Conservation (phyloP, 78 protist species). For the Andalucia godoyi region DNA sequence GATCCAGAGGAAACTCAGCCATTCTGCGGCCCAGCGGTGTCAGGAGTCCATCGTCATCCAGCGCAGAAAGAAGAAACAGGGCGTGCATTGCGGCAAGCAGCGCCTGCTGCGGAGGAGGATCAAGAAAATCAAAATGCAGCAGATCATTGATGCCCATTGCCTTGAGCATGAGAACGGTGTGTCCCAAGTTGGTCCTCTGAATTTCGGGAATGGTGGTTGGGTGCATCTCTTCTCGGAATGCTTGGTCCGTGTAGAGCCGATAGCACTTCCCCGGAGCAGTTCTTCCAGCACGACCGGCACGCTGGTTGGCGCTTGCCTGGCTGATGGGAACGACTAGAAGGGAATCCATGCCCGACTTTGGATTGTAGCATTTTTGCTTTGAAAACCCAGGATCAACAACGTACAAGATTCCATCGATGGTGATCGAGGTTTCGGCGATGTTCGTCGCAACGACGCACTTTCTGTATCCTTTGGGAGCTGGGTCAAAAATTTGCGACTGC, state of each 20-base stretch:
- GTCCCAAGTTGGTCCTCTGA: conserved; percentile 96
- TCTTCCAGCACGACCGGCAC: conserved; percentile 94
- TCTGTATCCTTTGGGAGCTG: conserved; percentile 75
- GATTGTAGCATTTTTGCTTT: conserved; percentile 86
- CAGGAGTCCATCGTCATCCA: conserved; percentile 95
- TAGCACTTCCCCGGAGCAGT: conserved; percentile 98
- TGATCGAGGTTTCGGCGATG: conserved; percentile 81
- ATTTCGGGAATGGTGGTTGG: conserved; percentile 91
- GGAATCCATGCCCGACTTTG: conserved; percentile 92
- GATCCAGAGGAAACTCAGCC: conserved; percentile 99
- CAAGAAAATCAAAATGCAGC: conserved; percentile 95
- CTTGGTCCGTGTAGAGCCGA: conserved; percentile 95
- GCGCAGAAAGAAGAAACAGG: conserved; percentile 81
- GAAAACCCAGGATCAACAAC: conserved; percentile 68
- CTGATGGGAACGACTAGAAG: conserved; percentile 87
- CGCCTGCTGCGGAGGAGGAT: conserved; percentile 89
- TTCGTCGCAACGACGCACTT: conserved; percentile 68
- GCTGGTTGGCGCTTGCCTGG: conserved; percentile 85
- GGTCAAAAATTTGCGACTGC: conserved; percentile 89
- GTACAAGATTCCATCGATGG: conserved; percentile 55
- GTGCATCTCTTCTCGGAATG: conserved; percentile 91
- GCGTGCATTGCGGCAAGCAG: conserved; percentile 72
- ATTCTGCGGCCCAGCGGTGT: conserved; percentile 91
- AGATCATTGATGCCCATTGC: conserved; percentile 88
- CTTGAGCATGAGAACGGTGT: conserved; percentile 79